A percentile compares a stretch with the other conserved stretches of the same genome.
These are phyloP conservation scores for Xylaria longipes DNA, from an alignment of 495 filamentous ascomycete genomes.

Conservation along the genomic window DNA sequence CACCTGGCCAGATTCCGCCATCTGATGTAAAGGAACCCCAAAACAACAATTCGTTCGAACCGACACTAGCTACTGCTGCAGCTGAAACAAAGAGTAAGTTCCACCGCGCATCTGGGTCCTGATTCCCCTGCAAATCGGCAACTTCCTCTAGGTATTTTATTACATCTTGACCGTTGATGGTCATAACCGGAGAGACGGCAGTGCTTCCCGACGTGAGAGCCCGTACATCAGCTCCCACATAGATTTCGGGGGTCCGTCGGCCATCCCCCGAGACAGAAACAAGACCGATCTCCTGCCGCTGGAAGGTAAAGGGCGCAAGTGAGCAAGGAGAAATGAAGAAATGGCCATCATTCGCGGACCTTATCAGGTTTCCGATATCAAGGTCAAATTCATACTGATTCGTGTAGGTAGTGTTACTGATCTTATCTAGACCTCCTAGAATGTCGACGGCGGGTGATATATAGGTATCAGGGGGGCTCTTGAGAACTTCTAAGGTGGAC, in stretches of 20 bases:
- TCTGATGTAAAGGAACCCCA: not conserved
- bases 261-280: slow-evolving; percentile 42
- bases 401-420: slow-evolving; percentile 43
- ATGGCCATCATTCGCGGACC: slow-evolving; percentile 58
- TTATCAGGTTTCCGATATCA: slow-evolving; percentile 48
- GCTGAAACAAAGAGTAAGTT: not conserved
- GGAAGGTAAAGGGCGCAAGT: slow-evolving; percentile 7
- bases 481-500: slow-evolving; percentile 51
- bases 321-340: slow-evolving; percentile 37
- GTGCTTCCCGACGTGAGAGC: slow-evolving; percentile 2
- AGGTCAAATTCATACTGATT: slow-evolving; percentile 61
- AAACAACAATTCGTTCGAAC: not conserved
- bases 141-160: slow-evolving; percentile 30
- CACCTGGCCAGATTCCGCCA: slow-evolving; percentile 6
- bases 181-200: not conserved
- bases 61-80: slow-evolving; percentile 4
- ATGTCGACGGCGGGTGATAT: slow-evolving; percentile 48
- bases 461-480: slow-evolving; percentile 50
- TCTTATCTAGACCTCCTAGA: slow-evolving; percentile 44
- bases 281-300: not conserved
- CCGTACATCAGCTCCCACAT: not conserved
- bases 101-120: slow-evolving; percentile 46
- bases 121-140: slow-evolving; percentile 30
- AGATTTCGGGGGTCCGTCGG: slow-evolving; percentile 29
- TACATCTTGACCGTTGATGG: slow-evolving; percentile 44